phyloP scores from a whole-genome alignment of 768 basidiomycete genomes.

The Lentinula sp. region DNA sequence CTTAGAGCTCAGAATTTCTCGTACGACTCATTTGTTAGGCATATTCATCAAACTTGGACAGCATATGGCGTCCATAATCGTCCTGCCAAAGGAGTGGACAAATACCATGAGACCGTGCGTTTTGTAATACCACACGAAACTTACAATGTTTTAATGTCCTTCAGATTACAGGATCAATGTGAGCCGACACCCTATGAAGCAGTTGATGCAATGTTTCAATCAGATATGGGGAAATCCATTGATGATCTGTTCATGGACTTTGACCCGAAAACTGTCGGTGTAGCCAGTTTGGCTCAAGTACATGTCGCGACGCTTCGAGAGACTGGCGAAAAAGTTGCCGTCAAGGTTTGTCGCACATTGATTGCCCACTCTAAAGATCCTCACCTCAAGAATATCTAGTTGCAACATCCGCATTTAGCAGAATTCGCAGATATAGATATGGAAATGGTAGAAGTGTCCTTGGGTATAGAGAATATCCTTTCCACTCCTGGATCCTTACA shows the following conservation, averaged over 20 bases:
- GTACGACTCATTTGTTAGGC: constrained; percentile 30
- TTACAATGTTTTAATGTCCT: constrained; percentile 30
- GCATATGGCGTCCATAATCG: constrained; percentile 25
- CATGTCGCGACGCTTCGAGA: constrained; percentile 73
- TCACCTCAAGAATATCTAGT: constrained; percentile 18
- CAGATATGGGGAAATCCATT: constrained; percentile 72
- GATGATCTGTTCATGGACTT: constrained; percentile 80
- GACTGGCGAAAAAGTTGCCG: constrained; percentile 74
- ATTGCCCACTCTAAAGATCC: not conserved
- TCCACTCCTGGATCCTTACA: not conserved
- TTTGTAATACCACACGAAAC: constrained; percentile 59
- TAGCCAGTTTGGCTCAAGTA: constrained; percentile 95
- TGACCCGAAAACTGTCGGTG: constrained; percentile 83
- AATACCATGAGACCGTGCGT: constrained; percentile 14
- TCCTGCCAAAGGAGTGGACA: constrained; percentile 50
- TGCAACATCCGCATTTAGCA: constrained; percentile 90
- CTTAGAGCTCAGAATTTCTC: too few relatives aligned
- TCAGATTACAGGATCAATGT: constrained; percentile 79
- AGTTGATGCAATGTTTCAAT: constrained; percentile 66
- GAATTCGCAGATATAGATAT: constrained; percentile 92
- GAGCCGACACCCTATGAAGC: constrained; percentile 81
- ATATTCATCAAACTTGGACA: constrained; percentile 91
- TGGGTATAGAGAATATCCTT: constrained; percentile 35
- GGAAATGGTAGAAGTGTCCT: constrained; percentile 72
- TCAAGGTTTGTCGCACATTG: constrained; percentile 51